Conservation (phyloP, 2,329 filamentous ascomycete genomes). For the Nothophoma quercina region DNA sequence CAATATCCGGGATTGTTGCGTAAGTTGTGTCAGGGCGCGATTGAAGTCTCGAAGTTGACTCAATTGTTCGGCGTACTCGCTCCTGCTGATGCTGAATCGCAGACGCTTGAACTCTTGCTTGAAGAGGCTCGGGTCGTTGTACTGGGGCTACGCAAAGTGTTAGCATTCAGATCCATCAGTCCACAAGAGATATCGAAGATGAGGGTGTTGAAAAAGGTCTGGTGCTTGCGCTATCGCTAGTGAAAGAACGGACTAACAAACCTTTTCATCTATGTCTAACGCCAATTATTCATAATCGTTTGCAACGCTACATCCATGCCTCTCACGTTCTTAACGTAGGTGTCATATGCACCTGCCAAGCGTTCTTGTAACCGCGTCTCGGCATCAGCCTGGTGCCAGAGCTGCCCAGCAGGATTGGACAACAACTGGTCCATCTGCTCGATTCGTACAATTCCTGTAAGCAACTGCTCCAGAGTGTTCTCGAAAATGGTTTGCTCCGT, state of each 20-base stretch:
- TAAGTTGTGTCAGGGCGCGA: constrained; percentile 29
- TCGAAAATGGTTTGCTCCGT: constrained; percentile 38
- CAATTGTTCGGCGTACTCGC: constrained; percentile 33
- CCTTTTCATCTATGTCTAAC: no score
- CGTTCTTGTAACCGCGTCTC: constrained; percentile 19
- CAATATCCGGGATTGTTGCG: constrained; percentile 30
- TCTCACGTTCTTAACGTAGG: no score
- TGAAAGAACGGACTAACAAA: no score
- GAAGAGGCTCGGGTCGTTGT: constrained; percentile 30
- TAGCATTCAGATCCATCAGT: not conserved
- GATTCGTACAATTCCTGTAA: constrained; percentile 28
- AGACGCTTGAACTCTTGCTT: constrained; percentile 36
- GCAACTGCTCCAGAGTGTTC: constrained; percentile 35
- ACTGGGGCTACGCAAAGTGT: constrained; percentile 21
- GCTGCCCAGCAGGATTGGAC: constrained; percentile 13
- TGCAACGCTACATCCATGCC: no score
- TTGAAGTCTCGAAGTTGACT: constrained; percentile 30
- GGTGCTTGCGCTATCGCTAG: no score
- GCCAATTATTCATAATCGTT: no score
- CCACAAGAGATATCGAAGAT: no score
- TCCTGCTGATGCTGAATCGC: constrained; percentile 34
- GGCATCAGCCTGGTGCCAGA: constrained; percentile 21
- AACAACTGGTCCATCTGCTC: constrained; percentile 30
- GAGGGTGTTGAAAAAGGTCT: no score
- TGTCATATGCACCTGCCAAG: constrained; percentile 16